Percentiles rank a stretch among this genome's conserved stretches.
These are phyloP conservation scores for Citrus maxima DNA, from an alignment of 345 rosid genomes.

Conservation along the genomic window DNA sequence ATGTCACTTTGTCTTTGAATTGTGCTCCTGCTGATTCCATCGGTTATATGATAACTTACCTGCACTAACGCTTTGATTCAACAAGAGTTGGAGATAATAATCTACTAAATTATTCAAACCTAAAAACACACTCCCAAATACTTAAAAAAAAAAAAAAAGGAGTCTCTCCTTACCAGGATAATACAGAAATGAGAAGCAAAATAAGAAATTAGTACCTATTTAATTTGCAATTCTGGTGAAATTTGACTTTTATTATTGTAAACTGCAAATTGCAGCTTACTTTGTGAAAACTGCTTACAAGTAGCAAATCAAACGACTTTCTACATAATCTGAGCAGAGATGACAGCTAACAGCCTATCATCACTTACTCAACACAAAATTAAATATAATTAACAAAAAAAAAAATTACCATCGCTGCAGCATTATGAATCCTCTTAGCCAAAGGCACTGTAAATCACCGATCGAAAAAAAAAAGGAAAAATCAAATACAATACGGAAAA, in stretches of 20 bases:
- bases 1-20: conserved; percentile 5
- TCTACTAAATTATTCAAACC: neutral
- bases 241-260: neutral
- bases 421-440: conserved; percentile 27
- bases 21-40: conserved; percentile 19
- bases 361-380: neutral
- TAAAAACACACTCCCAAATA: neutral
- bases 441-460: conserved; percentile 13
- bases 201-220: neutral
- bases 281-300: neutral
- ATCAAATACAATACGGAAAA: neutral
- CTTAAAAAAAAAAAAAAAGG: neutral
- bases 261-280: neutral
- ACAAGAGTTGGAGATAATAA: neutral
- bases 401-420: conserved; percentile 27
- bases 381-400: neutral
- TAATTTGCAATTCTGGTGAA: neutral
- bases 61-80: conserved; percentile 21
- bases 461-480: neutral
- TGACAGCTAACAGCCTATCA: neutral
- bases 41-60: conserved; percentile 27
- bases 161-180: neutral
- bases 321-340: no score
- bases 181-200: neutral
- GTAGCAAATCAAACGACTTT: neutral